Evolutionary conservation across 1,139 yeast genomes (phyloP).

Genomic region (Wickerhamiella infanticola): DNA sequence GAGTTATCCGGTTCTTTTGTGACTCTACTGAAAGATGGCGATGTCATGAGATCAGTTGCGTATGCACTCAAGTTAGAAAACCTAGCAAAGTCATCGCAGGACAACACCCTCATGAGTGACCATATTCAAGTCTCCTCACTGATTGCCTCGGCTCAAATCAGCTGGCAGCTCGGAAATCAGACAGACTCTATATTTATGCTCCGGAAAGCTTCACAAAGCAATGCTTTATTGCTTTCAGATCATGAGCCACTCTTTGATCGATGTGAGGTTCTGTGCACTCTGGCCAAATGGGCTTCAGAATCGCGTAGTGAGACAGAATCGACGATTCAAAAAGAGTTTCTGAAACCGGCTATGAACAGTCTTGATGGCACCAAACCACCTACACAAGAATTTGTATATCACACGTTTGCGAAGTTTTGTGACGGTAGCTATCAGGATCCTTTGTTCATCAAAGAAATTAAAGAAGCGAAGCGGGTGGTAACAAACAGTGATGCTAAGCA

Average conservation of each 20-base stretch:
- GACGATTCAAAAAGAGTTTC: slow-evolving; percentile 40
- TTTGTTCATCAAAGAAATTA: slow-evolving; percentile 28
- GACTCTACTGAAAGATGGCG: slow-evolving; percentile 23
- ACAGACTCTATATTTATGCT: slow-evolving; percentile 40
- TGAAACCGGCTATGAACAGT: slow-evolving; percentile 25
- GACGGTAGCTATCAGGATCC: slow-evolving; percentile 42
- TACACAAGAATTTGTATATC: slow-evolving; percentile 27
- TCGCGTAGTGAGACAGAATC: slow-evolving; percentile 56
- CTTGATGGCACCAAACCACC: slow-evolving; percentile 13
- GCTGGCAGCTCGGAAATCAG: slow-evolving; percentile 46
- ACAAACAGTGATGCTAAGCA: slow-evolving; percentile 17
- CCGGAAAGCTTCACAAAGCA: slow-evolving; percentile 13
- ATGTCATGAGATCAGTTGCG: slow-evolving; percentile 36
- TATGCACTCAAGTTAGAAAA: slow-evolving; percentile 34
- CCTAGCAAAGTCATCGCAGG: slow-evolving; percentile 17
- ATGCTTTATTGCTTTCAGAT: slow-evolving; percentile 1
- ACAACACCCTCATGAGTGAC: not conserved
- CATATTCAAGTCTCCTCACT: slow-evolving; percentile 21
- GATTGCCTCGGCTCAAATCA: slow-evolving; percentile 37
- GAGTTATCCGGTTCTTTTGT: slow-evolving; percentile 10
- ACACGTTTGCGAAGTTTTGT: slow-evolving; percentile 59
- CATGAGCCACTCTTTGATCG: slow-evolving; percentile 2
- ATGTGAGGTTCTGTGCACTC: slow-evolving; percentile 17
- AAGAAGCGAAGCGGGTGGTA: slow-evolving; percentile 26
- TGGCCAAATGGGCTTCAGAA: slow-evolving; percentile 57